These are phyloP conservation scores for Myotisia sp. DNA, from an alignment of 2,329 filamentous ascomycete genomes.

Conservation along the genomic window DNA sequence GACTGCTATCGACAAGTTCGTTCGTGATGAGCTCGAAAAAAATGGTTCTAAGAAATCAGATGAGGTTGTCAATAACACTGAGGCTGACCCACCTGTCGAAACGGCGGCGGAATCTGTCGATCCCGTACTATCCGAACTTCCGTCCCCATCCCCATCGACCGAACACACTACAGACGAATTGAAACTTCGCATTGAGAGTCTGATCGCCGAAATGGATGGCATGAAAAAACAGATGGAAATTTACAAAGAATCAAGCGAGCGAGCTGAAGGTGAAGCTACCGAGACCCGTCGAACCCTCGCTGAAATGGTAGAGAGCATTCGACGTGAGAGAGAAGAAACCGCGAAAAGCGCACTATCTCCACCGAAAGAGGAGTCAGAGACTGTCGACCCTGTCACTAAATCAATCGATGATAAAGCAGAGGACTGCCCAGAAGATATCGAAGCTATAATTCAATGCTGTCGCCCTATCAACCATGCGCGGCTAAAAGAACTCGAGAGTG, in stretches of 20 bases:
- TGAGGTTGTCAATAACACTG: neutral
- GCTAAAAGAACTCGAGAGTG: conserved; percentile 26
- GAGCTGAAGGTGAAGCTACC: conserved; percentile 63
- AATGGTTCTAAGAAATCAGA: neutral
- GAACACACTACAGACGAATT: no score
- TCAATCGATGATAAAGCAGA: neutral
- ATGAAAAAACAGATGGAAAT: conserved; percentile 66
- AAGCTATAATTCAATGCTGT: neutral
- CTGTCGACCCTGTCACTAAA: neutral
- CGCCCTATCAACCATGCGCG: neutral
- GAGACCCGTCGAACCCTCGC: conserved; percentile 59
- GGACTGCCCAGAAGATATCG: neutral
- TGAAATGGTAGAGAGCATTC: conserved; percentile 76
- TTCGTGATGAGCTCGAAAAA: neutral
- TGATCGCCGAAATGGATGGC: conserved; percentile 66
- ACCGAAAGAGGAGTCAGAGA: neutral
- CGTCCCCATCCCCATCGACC: no score
- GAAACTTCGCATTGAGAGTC: conserved; percentile 58
- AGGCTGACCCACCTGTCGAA: conserved; percentile 9
- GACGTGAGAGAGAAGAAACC: conserved; percentile 49
- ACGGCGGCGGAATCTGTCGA: conserved; percentile 21
- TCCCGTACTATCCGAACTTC: conserved; percentile 24
- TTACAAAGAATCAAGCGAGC: conserved; percentile 64
- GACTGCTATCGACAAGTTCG: no score
- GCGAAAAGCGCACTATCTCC: conserved; percentile 26